Evolutionary conservation across 2,329 filamentous ascomycete genomes (phyloP), one percentile per base, ranked within the genome.

Genomic region (Trichoderma asperellum): DNA sequence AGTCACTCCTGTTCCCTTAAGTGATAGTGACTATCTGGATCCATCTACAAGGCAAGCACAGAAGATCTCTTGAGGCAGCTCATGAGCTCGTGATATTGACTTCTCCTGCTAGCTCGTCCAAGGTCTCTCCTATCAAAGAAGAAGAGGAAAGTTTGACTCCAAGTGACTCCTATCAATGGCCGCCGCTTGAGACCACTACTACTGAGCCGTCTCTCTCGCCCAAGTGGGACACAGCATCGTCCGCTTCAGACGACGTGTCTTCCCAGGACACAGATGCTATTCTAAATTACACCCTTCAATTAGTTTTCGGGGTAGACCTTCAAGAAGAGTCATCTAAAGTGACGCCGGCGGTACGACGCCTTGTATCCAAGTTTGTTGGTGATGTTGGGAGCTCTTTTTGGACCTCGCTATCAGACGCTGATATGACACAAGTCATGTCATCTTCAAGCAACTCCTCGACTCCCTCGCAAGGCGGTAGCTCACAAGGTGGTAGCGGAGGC

Each of bases 221-320:
- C 12, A 71, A 52, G 60, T 75, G 72, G 60, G 74, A 75, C 32
- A 70, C 72, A 8, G 67, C 70, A 12, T 74, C 74, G 3, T 73
- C 74, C 5, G 72, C 73, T 0, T 76, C 75, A 4, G 77, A 79
- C 8, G 78, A 80, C 53, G 70, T 76, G 7, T 75, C 78, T 0
- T 68, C 73, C 2, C 78, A 80, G 1, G 80, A 82, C 62, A 76
- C 77, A 16, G 79, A 80, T 16, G 71, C 74, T 0, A 71, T 82
- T 2, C 74, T 82, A 21, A 76, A 77, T 52, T 81, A 80, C 57
- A 74, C 77, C 0, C 74, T 82, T 0, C 80, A 82, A 40, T 60
- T 81, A 0, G 76, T 79, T 5, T 82, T 81, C 63, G 80, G 80
- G 2, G 72, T 82, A 0, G 79, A 82, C 24, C 71, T 80, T 12